Evolutionary conservation across 768 basidiomycete species (phyloP), one percentile per base, ranked within the genome.

Genomic region (Naganishia vishniacii): DNA sequence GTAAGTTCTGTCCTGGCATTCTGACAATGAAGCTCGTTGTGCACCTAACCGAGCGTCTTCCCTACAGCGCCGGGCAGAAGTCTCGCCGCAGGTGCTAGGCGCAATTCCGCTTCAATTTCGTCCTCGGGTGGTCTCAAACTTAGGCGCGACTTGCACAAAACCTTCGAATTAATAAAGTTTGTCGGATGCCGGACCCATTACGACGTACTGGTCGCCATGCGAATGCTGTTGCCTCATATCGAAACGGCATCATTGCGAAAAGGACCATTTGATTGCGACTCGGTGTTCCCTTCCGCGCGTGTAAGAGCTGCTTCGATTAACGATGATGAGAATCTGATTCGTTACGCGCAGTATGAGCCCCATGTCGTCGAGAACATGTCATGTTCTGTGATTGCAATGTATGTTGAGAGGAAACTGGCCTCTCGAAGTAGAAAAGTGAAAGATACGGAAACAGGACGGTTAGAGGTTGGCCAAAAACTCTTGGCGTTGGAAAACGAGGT

Each of bases 1-100:
- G 53, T 56, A 23, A 56, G 53, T 20, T 15, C 28, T 60, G 48
- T 49, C 45, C 56, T 40, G 15, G 7, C n/a, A n/a, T n/a, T n/a
- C n/a, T n/a, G n/a, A n/a, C n/a, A n/a, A n/a, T n/a, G n/a, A n/a
- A n/a, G n/a, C n/a, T n/a, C n/a, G n/a, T n/a, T n/a, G n/a, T n/a
- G n/a, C n/a, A n/a, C n/a, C n/a, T n/a, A n/a, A n/a, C n/a, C n/a
- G n/a, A n/a, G n/a, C n/a, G n/a, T n/a, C n/a, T n/a, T n/a, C n/a
- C n/a, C n/a, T n/a, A n/a, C n/a, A n/a, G n/a, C n/a, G n/a, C n/a
- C n/a, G n/a, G n/a, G n/a, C n/a, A n/a, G n/a, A n/a, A n/a, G n/a
- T n/a, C n/a, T n/a, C n/a, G n/a, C n/a, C n/a, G n/a, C n/a, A n/a
- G n/a, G n/a, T n/a, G n/a, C n/a, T n/a, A n/a, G n/a, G n/a, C n/a